Percentiles rank a stretch among this genome's conserved stretches.
phyloP scores from a whole-genome alignment of 306 rosid species.

The Sphenostylis stenocarpa region DNA sequence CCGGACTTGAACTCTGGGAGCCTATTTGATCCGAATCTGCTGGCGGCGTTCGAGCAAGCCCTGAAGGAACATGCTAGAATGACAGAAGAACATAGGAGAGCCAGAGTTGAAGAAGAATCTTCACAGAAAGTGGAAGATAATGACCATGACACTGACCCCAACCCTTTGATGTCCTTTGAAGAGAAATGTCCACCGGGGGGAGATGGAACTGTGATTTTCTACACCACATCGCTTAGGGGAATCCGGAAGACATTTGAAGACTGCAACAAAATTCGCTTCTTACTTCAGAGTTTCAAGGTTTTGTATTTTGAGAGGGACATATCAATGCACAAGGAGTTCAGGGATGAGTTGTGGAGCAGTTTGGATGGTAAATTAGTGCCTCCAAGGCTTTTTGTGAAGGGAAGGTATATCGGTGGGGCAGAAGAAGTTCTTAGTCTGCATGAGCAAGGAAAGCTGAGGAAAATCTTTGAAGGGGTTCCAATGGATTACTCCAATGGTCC shows the following conservation, averaged over 20 bases:
- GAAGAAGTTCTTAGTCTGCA: conserved; percentile 71
- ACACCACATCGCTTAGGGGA: conserved; percentile 80
- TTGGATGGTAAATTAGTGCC: conserved; percentile 56
- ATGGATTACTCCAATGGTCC: conserved; percentile 45
- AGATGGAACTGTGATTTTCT: conserved; percentile 56
- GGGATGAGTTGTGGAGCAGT: conserved; percentile 64
- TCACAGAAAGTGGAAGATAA: conserved; percentile 37
- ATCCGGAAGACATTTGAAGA: conserved; percentile 82
- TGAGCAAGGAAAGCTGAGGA: conserved; percentile 69
- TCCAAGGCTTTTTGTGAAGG: conserved; percentile 80
- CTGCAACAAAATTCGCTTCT: conserved; percentile 73
- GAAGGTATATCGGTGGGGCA: conserved; percentile 80
- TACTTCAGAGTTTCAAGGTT: conserved; percentile 72
- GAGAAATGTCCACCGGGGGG: conserved; percentile 83
- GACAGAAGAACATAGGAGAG: conserved; percentile 47
- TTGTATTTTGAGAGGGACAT: conserved; percentile 68
- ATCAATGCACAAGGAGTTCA: conserved; percentile 77
- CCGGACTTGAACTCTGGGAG: conserved; percentile 78
- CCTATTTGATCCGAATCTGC: conserved; percentile 81
- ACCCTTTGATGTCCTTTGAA: conserved; percentile 49
- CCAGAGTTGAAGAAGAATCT: conserved; percentile 32
- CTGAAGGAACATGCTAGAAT: conserved; percentile 51
- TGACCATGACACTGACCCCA: not conserved
- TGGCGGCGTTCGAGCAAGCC: conserved; percentile 62
- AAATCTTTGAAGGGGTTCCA: conserved; percentile 59